Evolutionary conservation across 768 basidiomycete genomes (phyloP).

Genomic region (Tylopilus rubrobrunneus): DNA sequence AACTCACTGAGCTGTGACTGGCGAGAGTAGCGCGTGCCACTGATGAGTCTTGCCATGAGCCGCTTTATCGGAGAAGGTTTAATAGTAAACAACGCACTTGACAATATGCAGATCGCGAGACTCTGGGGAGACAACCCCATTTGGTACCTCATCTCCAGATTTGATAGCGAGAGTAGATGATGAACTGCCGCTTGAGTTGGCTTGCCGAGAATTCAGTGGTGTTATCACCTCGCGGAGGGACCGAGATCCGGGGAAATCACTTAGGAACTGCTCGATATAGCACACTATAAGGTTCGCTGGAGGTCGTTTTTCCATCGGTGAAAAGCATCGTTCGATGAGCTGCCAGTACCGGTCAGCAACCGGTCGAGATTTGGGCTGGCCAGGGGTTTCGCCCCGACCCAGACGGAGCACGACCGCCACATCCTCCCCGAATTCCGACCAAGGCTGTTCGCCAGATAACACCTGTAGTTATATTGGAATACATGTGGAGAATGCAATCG

Average conservation of each 20-base stretch:
- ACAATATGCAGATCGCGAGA: too few relatives aligned
- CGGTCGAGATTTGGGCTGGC: background rate
- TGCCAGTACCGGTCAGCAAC: background rate
- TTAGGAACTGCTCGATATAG: background rate
- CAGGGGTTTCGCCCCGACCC: background rate
- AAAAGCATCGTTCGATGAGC: background rate
- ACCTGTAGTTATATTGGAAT: too few relatives aligned
- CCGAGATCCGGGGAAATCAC: background rate
- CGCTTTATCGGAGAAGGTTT: too few relatives aligned
- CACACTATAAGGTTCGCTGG: background rate
- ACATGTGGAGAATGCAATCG: too few relatives aligned
- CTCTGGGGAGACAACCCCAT: too few relatives aligned
- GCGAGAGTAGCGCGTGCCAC: too few relatives aligned
- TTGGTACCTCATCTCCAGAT: too few relatives aligned
- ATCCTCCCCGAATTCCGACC: background rate
- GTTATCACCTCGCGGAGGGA: background rate
- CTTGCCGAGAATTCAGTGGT: background rate
- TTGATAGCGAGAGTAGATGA: too few relatives aligned
- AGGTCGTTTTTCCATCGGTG: background rate
- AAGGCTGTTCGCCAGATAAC: conserved; percentile 1
- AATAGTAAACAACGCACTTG: too few relatives aligned
- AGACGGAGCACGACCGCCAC: background rate
- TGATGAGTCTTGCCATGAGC: too few relatives aligned
- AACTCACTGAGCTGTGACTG: too few relatives aligned
- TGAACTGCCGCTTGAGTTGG: background rate